phyloP scores from a whole-genome alignment of 2,329 filamentous ascomycete genomes.

The Aureobasidium sp. region DNA sequence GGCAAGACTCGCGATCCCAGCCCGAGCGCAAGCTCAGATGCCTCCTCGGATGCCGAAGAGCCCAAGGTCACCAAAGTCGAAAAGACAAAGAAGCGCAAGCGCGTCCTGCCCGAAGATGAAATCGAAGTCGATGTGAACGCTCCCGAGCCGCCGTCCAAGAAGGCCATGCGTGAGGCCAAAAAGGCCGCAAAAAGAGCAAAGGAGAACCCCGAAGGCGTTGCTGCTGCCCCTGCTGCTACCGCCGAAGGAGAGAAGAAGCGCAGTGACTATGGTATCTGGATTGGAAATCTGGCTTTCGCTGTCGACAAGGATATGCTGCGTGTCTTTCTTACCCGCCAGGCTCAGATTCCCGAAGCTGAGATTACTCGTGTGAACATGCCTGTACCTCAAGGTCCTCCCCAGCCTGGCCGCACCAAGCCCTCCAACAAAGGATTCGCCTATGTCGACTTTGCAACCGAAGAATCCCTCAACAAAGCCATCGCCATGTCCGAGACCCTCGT shows the following conservation, averaged over 20 bases:
- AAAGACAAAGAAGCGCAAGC: constrained; percentile 59
- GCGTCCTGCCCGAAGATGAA: constrained; percentile 51
- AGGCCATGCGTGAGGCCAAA: constrained; percentile 81
- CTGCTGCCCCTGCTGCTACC: constrained; percentile 4
- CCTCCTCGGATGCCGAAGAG: not conserved
- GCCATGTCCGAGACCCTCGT: constrained; percentile 79
- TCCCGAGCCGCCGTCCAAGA: constrained; percentile 94
- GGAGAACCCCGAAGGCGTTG: constrained; percentile 13
- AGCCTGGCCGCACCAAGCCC: constrained; percentile 34
- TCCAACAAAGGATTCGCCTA: constrained; percentile 95
- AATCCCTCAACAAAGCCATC: constrained; percentile 68
- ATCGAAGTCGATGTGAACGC: constrained; percentile 83
- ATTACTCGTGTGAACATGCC: constrained; percentile 86
- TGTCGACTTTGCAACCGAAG: constrained; percentile 71
- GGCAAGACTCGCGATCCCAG: constrained; percentile 11
- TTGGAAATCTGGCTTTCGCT: constrained; percentile 88
- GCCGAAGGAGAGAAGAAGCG: constrained; percentile 40
- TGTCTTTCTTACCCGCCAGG: constrained; percentile 69
- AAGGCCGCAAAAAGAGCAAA: constrained; percentile 43
- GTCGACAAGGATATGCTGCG: constrained; percentile 67
- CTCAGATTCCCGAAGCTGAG: constrained; percentile 50
- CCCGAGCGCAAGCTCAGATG: constrained; percentile 7
- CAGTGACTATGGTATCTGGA: constrained; percentile 84
- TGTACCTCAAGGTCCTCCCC: constrained; percentile 40
- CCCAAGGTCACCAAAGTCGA: constrained; percentile 9